A percentile compares a stretch with the other conserved stretches of the same genome.
Conservation (phyloP, 139 green algal genomes). For the Chlorella sp. region DNA sequence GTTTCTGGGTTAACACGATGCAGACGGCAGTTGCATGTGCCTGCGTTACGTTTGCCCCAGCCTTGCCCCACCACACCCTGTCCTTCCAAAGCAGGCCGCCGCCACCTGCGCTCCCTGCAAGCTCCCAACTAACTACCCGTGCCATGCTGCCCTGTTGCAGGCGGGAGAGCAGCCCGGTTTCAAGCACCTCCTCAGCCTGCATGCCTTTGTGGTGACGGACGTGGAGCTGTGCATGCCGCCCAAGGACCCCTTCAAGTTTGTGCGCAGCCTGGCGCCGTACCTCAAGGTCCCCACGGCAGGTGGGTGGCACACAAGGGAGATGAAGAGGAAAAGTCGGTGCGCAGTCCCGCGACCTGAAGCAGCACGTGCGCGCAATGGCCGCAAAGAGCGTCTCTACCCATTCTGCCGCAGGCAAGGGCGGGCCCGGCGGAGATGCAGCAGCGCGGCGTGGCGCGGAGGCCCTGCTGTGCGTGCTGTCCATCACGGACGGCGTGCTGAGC, state of each 20-base stretch:
- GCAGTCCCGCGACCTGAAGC: too few species aligned
- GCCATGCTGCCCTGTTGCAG: neutral
- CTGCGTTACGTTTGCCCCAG: too few species aligned
- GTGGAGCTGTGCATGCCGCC: slow-evolving; percentile 59
- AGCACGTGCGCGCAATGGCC: too few species aligned
- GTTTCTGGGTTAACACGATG: too few species aligned
- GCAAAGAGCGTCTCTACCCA: too few species aligned
- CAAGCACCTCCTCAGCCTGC: slow-evolving; percentile 75
- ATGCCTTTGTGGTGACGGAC: slow-evolving; percentile 76
- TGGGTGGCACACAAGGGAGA: too few species aligned
- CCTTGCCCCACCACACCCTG: too few species aligned
- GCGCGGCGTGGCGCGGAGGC: slow-evolving; percentile 53
- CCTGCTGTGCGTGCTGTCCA: slow-evolving; percentile 68
- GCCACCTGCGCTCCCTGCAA: too few species aligned
- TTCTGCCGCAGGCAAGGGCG: neutral
- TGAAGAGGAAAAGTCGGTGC: too few species aligned
- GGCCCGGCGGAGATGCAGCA: neutral
- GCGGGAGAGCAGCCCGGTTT: slow-evolving; percentile 17
- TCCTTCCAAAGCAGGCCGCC: too few species aligned
- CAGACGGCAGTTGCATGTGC: too few species aligned
- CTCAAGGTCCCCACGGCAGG: slow-evolving; percentile 49
- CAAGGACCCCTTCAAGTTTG: slow-evolving; percentile 62
- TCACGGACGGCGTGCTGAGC: slow-evolving; percentile 55
- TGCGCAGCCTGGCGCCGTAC: slow-evolving; percentile 79
- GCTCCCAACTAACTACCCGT: neutral